Conservation (phyloP, 352 stramenopile genomes). For the Globisporangium radiosum region DNA sequence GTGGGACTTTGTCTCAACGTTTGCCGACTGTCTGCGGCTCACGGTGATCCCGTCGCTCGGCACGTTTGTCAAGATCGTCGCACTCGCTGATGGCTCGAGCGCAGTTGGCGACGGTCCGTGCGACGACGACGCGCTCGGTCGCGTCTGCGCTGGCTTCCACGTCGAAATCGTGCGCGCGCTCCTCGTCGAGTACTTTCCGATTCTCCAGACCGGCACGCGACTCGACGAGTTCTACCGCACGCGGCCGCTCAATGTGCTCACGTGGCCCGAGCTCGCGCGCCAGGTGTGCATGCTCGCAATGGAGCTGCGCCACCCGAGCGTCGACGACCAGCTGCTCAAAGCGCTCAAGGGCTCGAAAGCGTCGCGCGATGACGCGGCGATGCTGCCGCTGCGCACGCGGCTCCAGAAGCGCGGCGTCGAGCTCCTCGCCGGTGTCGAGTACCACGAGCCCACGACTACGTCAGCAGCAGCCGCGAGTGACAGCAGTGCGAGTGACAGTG, state of each 20-base stretch:
- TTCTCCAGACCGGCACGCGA: slow-evolving; percentile 61
- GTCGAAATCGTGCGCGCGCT: slow-evolving; percentile 40
- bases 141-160: slow-evolving; percentile 45
- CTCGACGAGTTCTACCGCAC: slow-evolving; percentile 70
- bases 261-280: slow-evolving; percentile 74
- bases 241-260: slow-evolving; percentile 68
- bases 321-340: slow-evolving; percentile 70
- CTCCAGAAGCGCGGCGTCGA: slow-evolving; percentile 33
- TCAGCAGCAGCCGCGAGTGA: not conserved
- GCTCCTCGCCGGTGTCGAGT: slow-evolving; percentile 46
- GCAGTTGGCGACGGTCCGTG: slow-evolving; percentile 38
- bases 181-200: slow-evolving; percentile 56
- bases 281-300: slow-evolving; percentile 70
- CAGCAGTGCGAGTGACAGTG: not conserved
- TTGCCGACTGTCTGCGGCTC: slow-evolving; percentile 55
- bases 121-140: slow-evolving; percentile 44
- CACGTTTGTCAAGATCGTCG: slow-evolving; percentile 46
- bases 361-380: slow-evolving; percentile 59
- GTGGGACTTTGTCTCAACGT: slow-evolving; percentile 74
- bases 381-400: slow-evolving; percentile 39
- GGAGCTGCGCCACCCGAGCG: slow-evolving; percentile 59
- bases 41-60: slow-evolving; percentile 40
- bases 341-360: slow-evolving; percentile 67
- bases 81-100: slow-evolving; percentile 35
- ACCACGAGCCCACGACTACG: slow-evolving; percentile 24